Evolutionary conservation across 257 asterid genomes (phyloP), one percentile per base, ranked within the genome.

Genomic region (Solanum rostratum): DNA sequence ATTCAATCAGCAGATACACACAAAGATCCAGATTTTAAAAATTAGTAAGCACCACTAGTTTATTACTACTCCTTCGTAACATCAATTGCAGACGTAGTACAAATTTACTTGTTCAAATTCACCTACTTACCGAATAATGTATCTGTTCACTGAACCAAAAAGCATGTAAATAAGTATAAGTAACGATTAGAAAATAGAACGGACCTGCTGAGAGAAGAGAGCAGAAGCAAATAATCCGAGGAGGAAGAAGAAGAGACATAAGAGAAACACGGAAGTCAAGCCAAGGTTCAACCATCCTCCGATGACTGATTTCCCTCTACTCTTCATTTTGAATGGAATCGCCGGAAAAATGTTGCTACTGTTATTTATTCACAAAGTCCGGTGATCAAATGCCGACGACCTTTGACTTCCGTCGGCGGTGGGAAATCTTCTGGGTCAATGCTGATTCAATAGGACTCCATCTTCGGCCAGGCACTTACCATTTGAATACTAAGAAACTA

Each of bases 231-330:
- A 79, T 6, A 85, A 85, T 6, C 87, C 87, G 5, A 73, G 83
- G n/a, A 85, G 87, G 84, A 85, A 85, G 80, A 85, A 85, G 84
- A 79, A 85, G 45, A 85, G 84, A 50, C 87, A 85, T 12, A 85
- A 62, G 30, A 85, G 69, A 30, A 85, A 85, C 6, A 85, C 70
- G 11, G 50, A 50, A 33, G 87, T 84, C n/a, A 85, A 79, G 39
- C 84, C 80, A 49, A 78, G 41, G 87, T 22, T 78, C 84, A 80
- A 15, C 87, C 69, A 84, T 19, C 84, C 71, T 15, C 71, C 71
- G 2, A 14, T 27, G 71, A 63, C 54, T 59, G 37, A 43, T 79
- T 41, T 84, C 53, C 86, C 83, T 84, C 82, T 59, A 16, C 3
- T 84, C 52, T 55, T 74, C 86, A 57, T 84, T 65, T 59, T 74